Evolutionary conservation across 1,284 basidiomycete genomes (phyloP), one percentile per base, ranked within the genome.

Genomic region (Cutaneotrichosporon mucoides): DNA sequence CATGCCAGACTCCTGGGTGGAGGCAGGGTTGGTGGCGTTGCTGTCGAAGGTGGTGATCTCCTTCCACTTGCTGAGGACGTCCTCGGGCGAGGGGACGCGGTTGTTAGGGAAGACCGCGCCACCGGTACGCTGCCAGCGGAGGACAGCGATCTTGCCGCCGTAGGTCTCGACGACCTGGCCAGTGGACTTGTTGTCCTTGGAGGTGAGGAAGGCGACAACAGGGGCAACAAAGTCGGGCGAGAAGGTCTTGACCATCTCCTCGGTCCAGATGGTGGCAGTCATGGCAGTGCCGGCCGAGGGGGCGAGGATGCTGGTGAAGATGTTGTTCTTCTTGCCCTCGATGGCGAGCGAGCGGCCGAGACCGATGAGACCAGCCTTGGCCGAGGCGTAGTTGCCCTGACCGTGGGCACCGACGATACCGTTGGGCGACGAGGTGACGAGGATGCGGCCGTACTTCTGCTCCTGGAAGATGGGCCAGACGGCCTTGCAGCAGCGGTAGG

Each of bases 391-490:
- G 72, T 82, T 82, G 59, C 77, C 88, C 76, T 97, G 92, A 35
- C 93, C 94, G 75, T 96, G 92, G 79, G 96, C 94, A 15, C 95
- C 95, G 73, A 92, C 93, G 61, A 97, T 87, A 63, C 94, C 95
- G 57, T 94, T 92, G 74, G 89, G 87, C 5, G 94, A 98, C 60
- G 88, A 86, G 35, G 94, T 98, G 55, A 91, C 96, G 59, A 99
- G 84, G 72, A 99, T 95, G 59, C 96, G 87, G 38, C 96, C 95
- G 75, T 89, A 98, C 80, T 93, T 94, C 76, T 99, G 96, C 80
- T 95, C 89, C 78, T 90, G 88, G 84, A 99, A 97, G 72, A 92
- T 83, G 4, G 95, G 93, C 96, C 94, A 99, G 41, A 92, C 90
- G 11, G 95, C 95, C 76, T 96, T 92, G 58, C 86, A 88, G 70